Conservation (phyloP, 257 asterid genomes). For the Fraxinus pennsylvanica region DNA sequence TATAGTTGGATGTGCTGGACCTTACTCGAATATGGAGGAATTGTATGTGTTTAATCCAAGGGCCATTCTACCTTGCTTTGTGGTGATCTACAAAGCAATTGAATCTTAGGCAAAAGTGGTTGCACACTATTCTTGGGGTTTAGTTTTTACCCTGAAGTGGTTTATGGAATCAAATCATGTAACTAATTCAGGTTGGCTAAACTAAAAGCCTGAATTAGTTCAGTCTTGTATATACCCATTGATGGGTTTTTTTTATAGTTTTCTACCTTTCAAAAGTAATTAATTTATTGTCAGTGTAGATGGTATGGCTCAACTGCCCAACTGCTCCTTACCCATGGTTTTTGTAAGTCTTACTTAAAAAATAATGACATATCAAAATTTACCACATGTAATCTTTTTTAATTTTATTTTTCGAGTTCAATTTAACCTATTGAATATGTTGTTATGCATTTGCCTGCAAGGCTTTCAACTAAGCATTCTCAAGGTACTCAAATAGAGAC, state of each 20-base stretch:
- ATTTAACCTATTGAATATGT: no score
- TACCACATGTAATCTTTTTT: no score
- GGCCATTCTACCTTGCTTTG: conserved; percentile 61
- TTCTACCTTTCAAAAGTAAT: no score
- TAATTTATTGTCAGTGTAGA: no score
- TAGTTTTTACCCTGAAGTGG: not conserved
- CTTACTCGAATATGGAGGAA: conserved; percentile 50
- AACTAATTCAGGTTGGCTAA: conserved; percentile 16
- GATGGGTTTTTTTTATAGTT: not conserved
- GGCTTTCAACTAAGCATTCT: no score
- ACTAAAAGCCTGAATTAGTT: conserved; percentile 6
- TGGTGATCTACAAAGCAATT: conserved; percentile 48
- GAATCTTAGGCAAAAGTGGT: conserved; percentile 28
- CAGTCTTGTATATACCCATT: conserved; percentile 7
- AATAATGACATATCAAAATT: no score
- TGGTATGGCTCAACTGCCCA: no score
- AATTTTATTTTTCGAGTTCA: no score
- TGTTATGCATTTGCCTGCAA: no score
- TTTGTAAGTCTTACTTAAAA: no score
- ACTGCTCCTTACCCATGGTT: no score
- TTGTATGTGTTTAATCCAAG: conserved; percentile 50
- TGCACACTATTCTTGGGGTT: not conserved
- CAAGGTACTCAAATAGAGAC: no score
- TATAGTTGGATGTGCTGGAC: conserved; percentile 36
- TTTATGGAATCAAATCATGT: conserved; percentile 28